These are phyloP conservation scores for Didymella sp. DNA, from an alignment of 2,329 filamentous ascomycete genomes.

Conservation along the genomic window DNA sequence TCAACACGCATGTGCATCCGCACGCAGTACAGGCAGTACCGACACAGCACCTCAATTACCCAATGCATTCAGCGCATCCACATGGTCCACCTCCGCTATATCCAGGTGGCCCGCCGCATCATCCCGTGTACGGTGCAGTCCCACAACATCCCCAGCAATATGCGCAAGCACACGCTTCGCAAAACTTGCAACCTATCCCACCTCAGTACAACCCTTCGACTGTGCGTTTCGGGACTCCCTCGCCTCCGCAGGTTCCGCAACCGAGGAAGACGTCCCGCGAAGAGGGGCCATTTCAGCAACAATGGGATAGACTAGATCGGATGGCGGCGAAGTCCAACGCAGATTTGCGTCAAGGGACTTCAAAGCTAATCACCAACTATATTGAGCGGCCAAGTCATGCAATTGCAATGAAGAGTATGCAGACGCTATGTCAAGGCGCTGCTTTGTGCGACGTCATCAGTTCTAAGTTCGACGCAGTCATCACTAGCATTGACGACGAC, in stretches of 20 bases:
- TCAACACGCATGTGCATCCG: slow-evolving; percentile 7
- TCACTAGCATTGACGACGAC: slow-evolving; percentile 75
- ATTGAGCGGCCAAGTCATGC: slow-evolving; percentile 42
- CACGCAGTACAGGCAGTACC: slow-evolving; percentile 22
- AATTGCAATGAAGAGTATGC: slow-evolving; percentile 44
- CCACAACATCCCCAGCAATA: slow-evolving; percentile 29
- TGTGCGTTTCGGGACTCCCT: slow-evolving; percentile 30
- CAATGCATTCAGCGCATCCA: slow-evolving; percentile 16
- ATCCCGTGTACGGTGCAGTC: slow-evolving; percentile 31
- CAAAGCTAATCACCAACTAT: slow-evolving; percentile 36
- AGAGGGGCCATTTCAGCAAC: slow-evolving; percentile 33
- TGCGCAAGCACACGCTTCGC: slow-evolving; percentile 24
- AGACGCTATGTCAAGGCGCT: slow-evolving; percentile 50
- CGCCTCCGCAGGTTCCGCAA: slow-evolving; percentile 24
- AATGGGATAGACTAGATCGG: slow-evolving; percentile 41
- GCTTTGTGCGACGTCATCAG: slow-evolving; percentile 66
- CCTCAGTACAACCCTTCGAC: slow-evolving; percentile 32
- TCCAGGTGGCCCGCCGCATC: slow-evolving; percentile 24
- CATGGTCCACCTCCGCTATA: slow-evolving; percentile 20
- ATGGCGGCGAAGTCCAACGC: slow-evolving; percentile 41
- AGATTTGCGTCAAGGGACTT: slow-evolving; percentile 39
- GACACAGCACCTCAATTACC: slow-evolving; percentile 21
- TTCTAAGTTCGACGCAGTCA: slow-evolving; percentile 69
- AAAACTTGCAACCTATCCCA: slow-evolving; percentile 24
- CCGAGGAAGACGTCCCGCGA: slow-evolving; percentile 19